Conservation (phyloP, 169 alveolate species). For the Fabrea salina region DNA sequence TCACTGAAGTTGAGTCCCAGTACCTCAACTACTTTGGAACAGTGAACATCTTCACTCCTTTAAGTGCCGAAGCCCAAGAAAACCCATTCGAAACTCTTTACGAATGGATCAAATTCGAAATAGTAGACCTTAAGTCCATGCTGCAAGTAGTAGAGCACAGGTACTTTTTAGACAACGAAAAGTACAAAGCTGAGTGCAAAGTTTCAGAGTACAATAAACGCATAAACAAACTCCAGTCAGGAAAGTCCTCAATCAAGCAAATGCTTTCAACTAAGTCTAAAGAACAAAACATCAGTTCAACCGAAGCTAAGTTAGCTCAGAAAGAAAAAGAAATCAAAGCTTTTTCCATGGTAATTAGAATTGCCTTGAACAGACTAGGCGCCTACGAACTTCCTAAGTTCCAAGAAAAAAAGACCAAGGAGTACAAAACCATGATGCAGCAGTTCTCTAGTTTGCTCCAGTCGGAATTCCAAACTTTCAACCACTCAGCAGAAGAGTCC, state of each 20-base stretch:
- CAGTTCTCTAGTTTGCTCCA: too few relatives aligned
- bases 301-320: not conserved
- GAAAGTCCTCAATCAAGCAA: not conserved
- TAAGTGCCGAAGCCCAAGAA: not conserved
- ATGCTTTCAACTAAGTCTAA: not conserved
- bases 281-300: not conserved
- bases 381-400: not conserved
- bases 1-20: too few relatives aligned
- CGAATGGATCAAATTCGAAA: slow-evolving; percentile 9
- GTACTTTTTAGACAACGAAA: not conserved
- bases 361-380: not conserved
- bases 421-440: not conserved
- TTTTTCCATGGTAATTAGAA: not conserved
- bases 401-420: not conserved
- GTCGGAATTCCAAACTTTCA: too few relatives aligned
- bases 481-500: too few relatives aligned
- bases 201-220: not conserved
- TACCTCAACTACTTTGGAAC: too few relatives aligned
- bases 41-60: too few relatives aligned
- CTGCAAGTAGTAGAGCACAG: not conserved
- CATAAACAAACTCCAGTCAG: not conserved
- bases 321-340: not conserved
- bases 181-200: not conserved
- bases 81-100: not conserved
- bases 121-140: not conserved